These are phyloP conservation scores for Metrosideros polymorpha DNA, from an alignment of 441 rosid species.

Conservation along the genomic window DNA sequence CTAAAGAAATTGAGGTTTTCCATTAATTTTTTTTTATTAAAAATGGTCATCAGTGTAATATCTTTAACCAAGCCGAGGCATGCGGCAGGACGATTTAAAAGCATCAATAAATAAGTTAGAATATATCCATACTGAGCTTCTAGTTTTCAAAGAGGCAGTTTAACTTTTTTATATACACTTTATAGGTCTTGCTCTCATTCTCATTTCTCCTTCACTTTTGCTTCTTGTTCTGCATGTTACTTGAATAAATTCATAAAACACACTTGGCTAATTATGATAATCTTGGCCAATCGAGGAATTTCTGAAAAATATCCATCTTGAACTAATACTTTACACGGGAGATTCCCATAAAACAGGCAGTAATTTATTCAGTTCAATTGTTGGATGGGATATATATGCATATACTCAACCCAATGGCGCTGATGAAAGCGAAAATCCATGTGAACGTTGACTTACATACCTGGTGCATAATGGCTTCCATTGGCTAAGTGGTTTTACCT, in stretches of 20 bases:
- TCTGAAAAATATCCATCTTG: not conserved
- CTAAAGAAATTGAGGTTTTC: no score
- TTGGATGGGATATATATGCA: no score
- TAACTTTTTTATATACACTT: not conserved
- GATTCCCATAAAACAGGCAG: no score
- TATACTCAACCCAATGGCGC: slow-evolving; percentile 13
- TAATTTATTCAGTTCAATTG: no score
- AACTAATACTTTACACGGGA: not conserved
- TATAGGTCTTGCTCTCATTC: not conserved
- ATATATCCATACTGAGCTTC: no score
- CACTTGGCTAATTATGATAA: not conserved
- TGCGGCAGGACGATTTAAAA: no score
- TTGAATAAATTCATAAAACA: no score
- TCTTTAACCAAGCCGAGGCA: no score
- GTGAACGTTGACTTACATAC: not conserved
- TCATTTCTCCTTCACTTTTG: not conserved
- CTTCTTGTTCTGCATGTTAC: not conserved
- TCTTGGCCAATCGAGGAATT: slow-evolving; percentile 1
- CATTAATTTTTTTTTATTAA: no score
- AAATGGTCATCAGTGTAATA: no score
- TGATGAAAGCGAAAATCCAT: not conserved
- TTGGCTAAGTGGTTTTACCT: not conserved
- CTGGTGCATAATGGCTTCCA: not conserved
- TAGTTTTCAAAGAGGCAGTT: no score
- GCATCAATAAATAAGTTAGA: not conserved